Conservation (phyloP, 768 basidiomycete species). For the Boletus eberwhitei region DNA sequence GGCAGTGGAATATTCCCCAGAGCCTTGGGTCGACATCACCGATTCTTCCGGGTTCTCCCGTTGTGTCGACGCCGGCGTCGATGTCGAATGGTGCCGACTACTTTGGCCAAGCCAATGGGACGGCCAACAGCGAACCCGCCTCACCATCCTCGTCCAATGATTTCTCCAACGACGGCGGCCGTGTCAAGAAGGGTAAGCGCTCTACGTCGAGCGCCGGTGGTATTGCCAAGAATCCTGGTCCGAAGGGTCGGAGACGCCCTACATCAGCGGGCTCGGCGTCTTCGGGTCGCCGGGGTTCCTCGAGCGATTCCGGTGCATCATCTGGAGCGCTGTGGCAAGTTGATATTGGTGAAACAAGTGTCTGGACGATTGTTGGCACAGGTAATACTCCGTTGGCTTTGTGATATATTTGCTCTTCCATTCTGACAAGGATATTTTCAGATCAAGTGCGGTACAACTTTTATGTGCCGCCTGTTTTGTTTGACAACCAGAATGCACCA, state of each 20-base stretch:
- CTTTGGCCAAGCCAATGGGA: conserved; percentile 44
- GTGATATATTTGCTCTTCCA: neutral
- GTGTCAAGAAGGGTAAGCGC: conserved; percentile 77
- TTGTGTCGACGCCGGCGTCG: conserved; percentile 59
- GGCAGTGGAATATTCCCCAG: conserved; percentile 64
- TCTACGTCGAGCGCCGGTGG: conserved; percentile 67
- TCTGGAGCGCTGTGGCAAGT: conserved; percentile 85
- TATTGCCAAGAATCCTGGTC: conserved; percentile 31
- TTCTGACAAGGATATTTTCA: conserved; percentile 31
- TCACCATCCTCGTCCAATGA: conserved; percentile 61
- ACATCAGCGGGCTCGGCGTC: conserved; percentile 73
- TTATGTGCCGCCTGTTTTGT: conserved; percentile 82
- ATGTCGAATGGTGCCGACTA: conserved; percentile 57
- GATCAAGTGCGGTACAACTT: conserved; percentile 94
- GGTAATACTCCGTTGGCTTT: conserved; percentile 41
- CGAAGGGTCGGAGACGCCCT: conserved; percentile 64
- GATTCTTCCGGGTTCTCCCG: conserved; percentile 64
- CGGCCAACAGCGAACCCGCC: conserved; percentile 66
- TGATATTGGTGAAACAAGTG: conserved; percentile 90
- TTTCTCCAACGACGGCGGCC: conserved; percentile 77
- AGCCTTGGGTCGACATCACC: conserved; percentile 50
- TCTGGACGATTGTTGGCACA: conserved; percentile 93
- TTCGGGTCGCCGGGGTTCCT: conserved; percentile 62
- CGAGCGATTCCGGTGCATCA: conserved; percentile 64
- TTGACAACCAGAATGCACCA: conserved; percentile 73